Evolutionary conservation across 2,329 filamentous ascomycete genomes (phyloP).

Genomic region (Pyrenophora tritici-repentis): DNA sequence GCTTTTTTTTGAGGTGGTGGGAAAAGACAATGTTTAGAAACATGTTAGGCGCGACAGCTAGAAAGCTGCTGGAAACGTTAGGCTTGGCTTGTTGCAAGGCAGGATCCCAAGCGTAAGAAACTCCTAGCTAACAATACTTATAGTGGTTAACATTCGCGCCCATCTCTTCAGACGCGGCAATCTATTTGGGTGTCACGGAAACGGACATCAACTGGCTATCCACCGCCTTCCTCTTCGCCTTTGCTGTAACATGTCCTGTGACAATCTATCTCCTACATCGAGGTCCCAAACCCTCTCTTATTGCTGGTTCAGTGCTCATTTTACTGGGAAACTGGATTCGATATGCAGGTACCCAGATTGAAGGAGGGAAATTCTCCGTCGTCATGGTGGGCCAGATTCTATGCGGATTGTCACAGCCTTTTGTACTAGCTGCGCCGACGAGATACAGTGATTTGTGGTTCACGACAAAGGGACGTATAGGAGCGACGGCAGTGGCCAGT

Average conservation of each 20-base stretch:
- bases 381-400: slow-evolving; percentile 92
- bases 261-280: slow-evolving; percentile 77
- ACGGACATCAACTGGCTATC: slow-evolving; percentile 90
- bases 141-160: slow-evolving; percentile 94
- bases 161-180: slow-evolving; percentile 72
- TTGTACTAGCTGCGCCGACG: slow-evolving; percentile 86
- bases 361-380: slow-evolving; percentile 69
- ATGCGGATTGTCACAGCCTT: slow-evolving; percentile 87
- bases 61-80: no score
- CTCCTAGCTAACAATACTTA: neutral
- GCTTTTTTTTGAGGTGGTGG: neutral
- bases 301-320: slow-evolving; percentile 72
- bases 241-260: slow-evolving; percentile 71
- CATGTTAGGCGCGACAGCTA: no score
- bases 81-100: no score
- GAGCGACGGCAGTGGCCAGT: slow-evolving; percentile 82
- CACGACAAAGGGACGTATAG: slow-evolving; percentile 78
- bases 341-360: slow-evolving; percentile 69
- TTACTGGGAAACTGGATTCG: slow-evolving; percentile 90
- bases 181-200: slow-evolving; percentile 76
- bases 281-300: slow-evolving; percentile 78
- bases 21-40: neutral
- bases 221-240: slow-evolving; percentile 85
- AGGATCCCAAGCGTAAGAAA: neutral
- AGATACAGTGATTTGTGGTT: slow-evolving; percentile 96